Evolutionary conservation across 2,329 filamentous ascomycete species (phyloP).

Genomic region (Bipolaris gigantea): DNA sequence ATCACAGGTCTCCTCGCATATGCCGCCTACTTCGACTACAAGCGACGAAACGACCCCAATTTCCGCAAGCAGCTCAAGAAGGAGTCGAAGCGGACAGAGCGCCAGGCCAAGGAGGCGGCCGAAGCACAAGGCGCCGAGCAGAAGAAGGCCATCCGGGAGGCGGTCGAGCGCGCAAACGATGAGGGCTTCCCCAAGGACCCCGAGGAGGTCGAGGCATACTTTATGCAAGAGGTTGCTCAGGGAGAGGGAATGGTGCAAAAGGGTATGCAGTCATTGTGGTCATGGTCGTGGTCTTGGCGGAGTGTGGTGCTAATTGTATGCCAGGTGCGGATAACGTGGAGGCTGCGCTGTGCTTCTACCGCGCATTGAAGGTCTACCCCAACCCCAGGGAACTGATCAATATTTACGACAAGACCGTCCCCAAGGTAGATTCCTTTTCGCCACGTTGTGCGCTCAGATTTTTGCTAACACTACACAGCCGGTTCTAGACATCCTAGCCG

Average conservation of each 20-base stretch:
- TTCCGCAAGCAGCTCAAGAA: constrained; percentile 68
- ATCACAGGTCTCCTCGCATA: constrained; percentile 64
- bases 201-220: constrained; percentile 93
- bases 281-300: background rate
- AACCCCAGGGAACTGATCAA: constrained; percentile 87
- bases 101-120: constrained; percentile 71
- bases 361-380: constrained; percentile 97
- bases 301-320: constrained; percentile 17
- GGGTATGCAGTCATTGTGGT: constrained; percentile 56
- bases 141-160: constrained; percentile 72
- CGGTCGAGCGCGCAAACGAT: constrained; percentile 79
- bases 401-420: constrained; percentile 98
- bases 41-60: constrained; percentile 63
- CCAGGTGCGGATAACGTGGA: constrained; percentile 71
- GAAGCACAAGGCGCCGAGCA: constrained; percentile 66
- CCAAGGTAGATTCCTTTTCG: constrained; percentile 66
- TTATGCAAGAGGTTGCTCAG: constrained; percentile 90
- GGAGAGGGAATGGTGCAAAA: constrained; percentile 83
- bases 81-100: constrained; percentile 72
- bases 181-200: constrained; percentile 89
- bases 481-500: constrained; percentile 91
- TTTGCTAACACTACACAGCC: constrained; percentile 56
- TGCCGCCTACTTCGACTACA: constrained; percentile 68
- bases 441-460: background rate
- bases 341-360: constrained; percentile 94